Evolutionary conservation across 257 asterid species (phyloP).

Genomic region (Nicotiana knightiana): DNA sequence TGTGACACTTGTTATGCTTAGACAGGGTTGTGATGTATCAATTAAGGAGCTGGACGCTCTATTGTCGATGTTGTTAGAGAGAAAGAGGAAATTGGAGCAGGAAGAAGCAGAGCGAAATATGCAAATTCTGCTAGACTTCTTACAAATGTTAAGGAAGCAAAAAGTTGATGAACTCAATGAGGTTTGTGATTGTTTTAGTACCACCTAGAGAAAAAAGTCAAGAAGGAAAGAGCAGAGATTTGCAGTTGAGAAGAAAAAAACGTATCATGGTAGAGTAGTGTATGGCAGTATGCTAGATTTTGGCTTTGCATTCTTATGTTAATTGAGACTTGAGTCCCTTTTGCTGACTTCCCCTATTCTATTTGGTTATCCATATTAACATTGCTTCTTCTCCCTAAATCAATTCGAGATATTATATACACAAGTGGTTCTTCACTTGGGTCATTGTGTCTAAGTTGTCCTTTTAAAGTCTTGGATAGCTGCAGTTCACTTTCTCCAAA

Average conservation of each 20-base stretch:
- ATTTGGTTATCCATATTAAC: neutral
- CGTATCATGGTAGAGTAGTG: neutral
- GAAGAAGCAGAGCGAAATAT: conserved; percentile 80
- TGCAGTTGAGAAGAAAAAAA: neutral
- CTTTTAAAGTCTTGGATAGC: neutral
- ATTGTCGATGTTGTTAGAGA: conserved; percentile 53
- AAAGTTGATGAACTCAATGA: conserved; percentile 59
- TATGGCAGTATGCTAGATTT: neutral
- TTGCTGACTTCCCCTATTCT: neutral
- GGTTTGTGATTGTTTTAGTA: conserved; percentile 35
- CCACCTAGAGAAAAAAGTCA: neutral
- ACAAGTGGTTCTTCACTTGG: conserved; percentile 8
- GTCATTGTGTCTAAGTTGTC: neutral
- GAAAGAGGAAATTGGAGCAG: conserved; percentile 73
- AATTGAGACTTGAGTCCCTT: neutral
- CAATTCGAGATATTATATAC: neutral
- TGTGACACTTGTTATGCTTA: conserved; percentile 33
- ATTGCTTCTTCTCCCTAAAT: neutral
- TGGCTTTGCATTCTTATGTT: neutral
- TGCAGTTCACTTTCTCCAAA: conserved; percentile 1
- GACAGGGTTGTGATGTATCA: conserved; percentile 83
- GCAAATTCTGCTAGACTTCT: conserved; percentile 70
- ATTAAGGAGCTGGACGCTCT: conserved; percentile 60
- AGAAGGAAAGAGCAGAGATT: neutral
- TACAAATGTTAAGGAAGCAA: conserved; percentile 56